Evolutionary conservation across 1,139 yeast genomes (phyloP).

Genomic region (Suhomyces atakaporum): DNA sequence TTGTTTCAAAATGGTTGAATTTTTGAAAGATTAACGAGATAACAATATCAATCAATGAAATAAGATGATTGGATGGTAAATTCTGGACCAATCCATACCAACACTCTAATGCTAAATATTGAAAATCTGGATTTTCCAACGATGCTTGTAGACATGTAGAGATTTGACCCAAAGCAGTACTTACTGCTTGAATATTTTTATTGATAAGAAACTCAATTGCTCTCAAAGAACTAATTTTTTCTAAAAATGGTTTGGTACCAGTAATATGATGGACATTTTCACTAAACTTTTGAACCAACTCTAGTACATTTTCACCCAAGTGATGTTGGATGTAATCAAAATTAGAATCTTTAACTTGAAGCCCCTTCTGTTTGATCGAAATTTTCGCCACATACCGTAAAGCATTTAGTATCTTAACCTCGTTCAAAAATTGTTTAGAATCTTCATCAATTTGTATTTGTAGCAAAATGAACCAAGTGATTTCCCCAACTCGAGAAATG

Average conservation of each 20-base stretch:
- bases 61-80: conserved; percentile 53
- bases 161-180: conserved; percentile 84
- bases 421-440: conserved; percentile 30
- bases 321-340: conserved; percentile 25
- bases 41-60: conserved; percentile 47
- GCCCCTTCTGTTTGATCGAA: conserved; percentile 21
- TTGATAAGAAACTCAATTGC: conserved; percentile 72
- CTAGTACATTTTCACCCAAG: conserved; percentile 64
- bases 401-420: conserved; percentile 38
- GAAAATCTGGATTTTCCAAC: conserved; percentile 62
- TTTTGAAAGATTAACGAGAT: conserved; percentile 58
- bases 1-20: conserved; percentile 53
- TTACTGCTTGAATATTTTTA: conserved; percentile 61
- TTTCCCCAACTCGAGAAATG: conserved; percentile 45
- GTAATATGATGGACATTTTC: conserved; percentile 74
- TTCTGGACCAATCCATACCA: conserved; percentile 61
- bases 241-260: conserved; percentile 71
- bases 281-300: conserved; percentile 77
- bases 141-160: conserved; percentile 86
- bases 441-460: conserved; percentile 37
- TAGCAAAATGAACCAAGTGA: conserved; percentile 44
- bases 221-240: conserved; percentile 68
- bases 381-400: conserved; percentile 42
- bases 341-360: conserved; percentile 9
- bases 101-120: conserved; percentile 63